phyloP scores from a whole-genome alignment of 2,329 filamentous ascomycete genomes.

The Colletotrichum sp. region DNA sequence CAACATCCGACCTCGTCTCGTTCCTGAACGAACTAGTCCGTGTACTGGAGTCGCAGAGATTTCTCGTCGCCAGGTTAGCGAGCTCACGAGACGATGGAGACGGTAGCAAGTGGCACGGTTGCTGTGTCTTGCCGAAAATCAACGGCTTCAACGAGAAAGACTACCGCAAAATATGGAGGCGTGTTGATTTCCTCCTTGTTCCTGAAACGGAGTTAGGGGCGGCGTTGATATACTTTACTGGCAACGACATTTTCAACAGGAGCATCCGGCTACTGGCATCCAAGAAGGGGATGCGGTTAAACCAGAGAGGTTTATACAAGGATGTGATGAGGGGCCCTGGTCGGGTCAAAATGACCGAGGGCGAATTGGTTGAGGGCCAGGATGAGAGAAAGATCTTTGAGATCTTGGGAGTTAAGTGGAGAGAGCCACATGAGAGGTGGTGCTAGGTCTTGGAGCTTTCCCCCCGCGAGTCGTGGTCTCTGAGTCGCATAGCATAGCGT shows the following conservation, averaged over 20 bases:
- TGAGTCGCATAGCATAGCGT: neutral
- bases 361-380: conserved; percentile 73
- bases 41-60: conserved; percentile 62
- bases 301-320: conserved; percentile 80
- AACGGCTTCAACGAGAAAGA: conserved; percentile 35
- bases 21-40: conserved; percentile 70
- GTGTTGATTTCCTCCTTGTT: conserved; percentile 86
- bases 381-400: conserved; percentile 84
- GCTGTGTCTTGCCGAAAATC: conserved; percentile 68
- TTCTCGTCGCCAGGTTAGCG: conserved; percentile 75
- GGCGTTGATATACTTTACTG: conserved; percentile 92
- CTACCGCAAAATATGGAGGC: conserved; percentile 68
- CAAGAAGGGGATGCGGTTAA: conserved; percentile 83
- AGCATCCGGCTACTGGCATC: conserved; percentile 81
- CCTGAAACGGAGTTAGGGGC: conserved; percentile 81
- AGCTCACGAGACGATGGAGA: conserved; percentile 49
- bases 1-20: conserved; percentile 60
- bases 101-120: conserved; percentile 89
- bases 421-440: conserved; percentile 77
- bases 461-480: neutral
- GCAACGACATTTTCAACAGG: conserved; percentile 93
- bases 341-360: conserved; percentile 67
- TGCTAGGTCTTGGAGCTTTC: conserved; percentile 50
- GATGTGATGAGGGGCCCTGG: conserved; percentile 68
- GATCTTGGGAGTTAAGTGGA: conserved; percentile 82